Conservation (phyloP, 345 rosid genomes). For the Citrus reticulata region DNA sequence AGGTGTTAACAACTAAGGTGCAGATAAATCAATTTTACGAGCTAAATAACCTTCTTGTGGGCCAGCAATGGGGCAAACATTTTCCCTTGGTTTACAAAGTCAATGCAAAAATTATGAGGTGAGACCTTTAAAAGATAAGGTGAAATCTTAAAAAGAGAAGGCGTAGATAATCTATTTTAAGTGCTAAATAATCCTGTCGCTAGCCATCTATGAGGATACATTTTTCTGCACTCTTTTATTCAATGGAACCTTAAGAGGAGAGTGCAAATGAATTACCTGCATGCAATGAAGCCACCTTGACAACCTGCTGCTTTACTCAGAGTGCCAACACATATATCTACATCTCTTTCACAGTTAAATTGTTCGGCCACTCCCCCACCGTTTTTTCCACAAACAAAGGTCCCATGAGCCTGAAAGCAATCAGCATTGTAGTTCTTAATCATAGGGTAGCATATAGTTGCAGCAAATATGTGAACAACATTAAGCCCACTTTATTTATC, state of each 20-base stretch:
- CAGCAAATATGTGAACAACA: background rate
- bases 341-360: conserved; percentile 72
- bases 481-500: background rate
- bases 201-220: background rate
- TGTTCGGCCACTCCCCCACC: conserved; percentile 95
- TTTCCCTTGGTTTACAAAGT: background rate
- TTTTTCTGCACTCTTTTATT: background rate
- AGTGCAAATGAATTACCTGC: conserved; percentile 54
- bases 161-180: background rate
- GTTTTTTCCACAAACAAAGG: conserved; percentile 84
- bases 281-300: conserved; percentile 94
- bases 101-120: too few relatives aligned
- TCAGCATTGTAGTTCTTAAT: background rate
- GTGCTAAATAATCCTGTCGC: background rate
- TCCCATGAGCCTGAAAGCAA: conserved; percentile 84
- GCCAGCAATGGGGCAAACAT: background rate
- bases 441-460: background rate
- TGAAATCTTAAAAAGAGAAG: background rate
- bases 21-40: background rate
- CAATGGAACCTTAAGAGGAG: background rate
- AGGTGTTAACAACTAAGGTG: background rate
- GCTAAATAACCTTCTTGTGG: background rate
- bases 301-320: conserved; percentile 98
- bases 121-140: background rate
- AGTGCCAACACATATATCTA: conserved; percentile 88